These are phyloP conservation scores for Trichoderma sp. DNA, from an alignment of 2,329 filamentous ascomycete species.

Conservation along the genomic window DNA sequence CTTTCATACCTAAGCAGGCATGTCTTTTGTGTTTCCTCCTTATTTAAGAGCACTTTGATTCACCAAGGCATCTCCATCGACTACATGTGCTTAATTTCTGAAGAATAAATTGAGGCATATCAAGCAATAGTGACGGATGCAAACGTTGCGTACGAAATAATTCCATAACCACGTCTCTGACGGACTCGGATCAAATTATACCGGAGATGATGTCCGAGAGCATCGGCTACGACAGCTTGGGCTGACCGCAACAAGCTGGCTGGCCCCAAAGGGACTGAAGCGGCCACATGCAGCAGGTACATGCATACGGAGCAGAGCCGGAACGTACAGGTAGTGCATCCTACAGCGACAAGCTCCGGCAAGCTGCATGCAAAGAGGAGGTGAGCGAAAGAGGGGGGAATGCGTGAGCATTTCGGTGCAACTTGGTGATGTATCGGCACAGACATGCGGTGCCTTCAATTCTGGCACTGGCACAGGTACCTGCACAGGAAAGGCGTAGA, in stretches of 20 bases:
- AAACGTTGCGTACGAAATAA: neutral
- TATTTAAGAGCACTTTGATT: neutral
- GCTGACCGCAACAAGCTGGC: neutral
- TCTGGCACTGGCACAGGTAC: neutral
- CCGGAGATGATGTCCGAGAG: neutral
- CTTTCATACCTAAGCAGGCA: neutral
- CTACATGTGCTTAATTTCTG: neutral
- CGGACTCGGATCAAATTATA: neutral
- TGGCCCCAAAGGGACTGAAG: neutral
- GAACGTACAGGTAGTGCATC: neutral
- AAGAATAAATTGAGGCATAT: neutral
- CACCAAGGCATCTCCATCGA: neutral
- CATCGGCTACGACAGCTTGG: neutral
- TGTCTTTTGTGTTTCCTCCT: neutral
- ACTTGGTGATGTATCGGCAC: neutral
- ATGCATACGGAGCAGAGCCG: neutral
- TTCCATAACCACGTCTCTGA: neutral
- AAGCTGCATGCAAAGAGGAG: neutral
- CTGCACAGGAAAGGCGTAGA: no score
- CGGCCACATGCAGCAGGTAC: neutral
- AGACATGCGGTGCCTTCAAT: neutral
- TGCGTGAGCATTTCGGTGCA: neutral
- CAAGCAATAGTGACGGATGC: neutral
- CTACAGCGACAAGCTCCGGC: neutral
- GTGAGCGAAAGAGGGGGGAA: neutral